A percentile compares a stretch with the other conserved stretches of the same genome.
Evolutionary conservation across 768 basidiomycete genomes (phyloP).

Genomic region (Lactifluus subvellereus): DNA sequence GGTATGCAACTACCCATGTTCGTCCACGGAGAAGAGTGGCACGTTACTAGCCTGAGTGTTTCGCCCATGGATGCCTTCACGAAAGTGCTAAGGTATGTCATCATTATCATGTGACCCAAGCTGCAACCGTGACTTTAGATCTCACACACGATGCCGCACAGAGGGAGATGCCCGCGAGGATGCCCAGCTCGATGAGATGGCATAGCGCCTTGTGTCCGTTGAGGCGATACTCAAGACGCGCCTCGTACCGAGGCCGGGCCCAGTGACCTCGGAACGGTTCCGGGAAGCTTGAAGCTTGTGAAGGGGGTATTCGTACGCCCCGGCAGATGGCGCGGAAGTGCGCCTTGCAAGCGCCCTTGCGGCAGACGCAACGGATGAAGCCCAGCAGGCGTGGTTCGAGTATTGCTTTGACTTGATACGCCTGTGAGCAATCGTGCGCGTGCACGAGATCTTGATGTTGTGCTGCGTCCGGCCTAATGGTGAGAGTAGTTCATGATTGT

Average conservation of each 20-base stretch:
- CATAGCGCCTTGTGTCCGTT: slow-evolving; percentile 57
- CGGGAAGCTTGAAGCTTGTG: neutral
- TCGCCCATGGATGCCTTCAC: slow-evolving; percentile 76
- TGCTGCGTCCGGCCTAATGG: slow-evolving; percentile 47
- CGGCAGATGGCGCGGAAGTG: slow-evolving; percentile 53
- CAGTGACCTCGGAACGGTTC: slow-evolving; percentile 23
- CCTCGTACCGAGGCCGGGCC: slow-evolving; percentile 59
- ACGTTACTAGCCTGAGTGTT: slow-evolving; percentile 72
- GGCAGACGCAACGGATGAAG: slow-evolving; percentile 38
- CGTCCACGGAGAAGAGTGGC: slow-evolving; percentile 54
- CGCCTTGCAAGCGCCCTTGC: slow-evolving; percentile 43
- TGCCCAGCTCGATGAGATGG: slow-evolving; percentile 48
- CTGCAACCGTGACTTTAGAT: too few relatives aligned
- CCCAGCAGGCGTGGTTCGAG: slow-evolving; percentile 37
- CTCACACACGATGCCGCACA: too few relatives aligned
- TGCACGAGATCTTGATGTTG: slow-evolving; percentile 38
- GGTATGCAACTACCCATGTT: slow-evolving; percentile 80
- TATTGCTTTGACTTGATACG: slow-evolving; percentile 40
- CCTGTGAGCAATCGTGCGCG: slow-evolving; percentile 43
- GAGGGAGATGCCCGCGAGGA: slow-evolving; percentile 9
- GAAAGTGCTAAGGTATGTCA: neutral
- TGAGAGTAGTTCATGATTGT: slow-evolving; percentile 52
- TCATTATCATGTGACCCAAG: too few relatives aligned
- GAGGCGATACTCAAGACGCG: slow-evolving; percentile 65
- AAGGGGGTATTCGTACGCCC: slow-evolving; percentile 52